Conservation (phyloP, 495 filamentous ascomycete species). For the Glonium stellatum region DNA sequence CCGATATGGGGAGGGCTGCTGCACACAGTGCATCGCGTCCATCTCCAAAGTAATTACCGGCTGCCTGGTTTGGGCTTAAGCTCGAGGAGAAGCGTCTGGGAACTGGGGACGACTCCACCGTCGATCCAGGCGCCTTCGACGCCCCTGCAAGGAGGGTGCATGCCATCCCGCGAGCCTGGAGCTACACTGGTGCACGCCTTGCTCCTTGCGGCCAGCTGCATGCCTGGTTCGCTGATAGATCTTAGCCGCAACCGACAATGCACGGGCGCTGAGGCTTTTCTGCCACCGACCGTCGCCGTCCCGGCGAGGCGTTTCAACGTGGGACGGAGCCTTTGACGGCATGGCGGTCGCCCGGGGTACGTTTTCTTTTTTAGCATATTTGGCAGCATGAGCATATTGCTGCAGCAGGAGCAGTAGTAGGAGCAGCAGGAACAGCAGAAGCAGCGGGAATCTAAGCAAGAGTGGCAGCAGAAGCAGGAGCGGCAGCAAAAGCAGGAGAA, state of each 20-base stretch:
- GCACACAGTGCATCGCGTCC: not conserved
- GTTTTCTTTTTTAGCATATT: not conserved
- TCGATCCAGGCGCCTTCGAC: slow-evolving; percentile 22
- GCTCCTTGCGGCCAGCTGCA: slow-evolving; percentile 1
- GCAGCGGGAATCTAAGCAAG: no score
- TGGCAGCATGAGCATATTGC: no score
- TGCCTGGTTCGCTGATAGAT: not conserved
- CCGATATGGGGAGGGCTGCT: slow-evolving; percentile 1
- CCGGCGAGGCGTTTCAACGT: slow-evolving; percentile 9
- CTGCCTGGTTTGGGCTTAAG: slow-evolving; percentile 26
- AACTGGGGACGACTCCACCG: slow-evolving; percentile 18
- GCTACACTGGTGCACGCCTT: not conserved
- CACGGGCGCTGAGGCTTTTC: slow-evolving; percentile 4
- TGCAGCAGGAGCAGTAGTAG: no score
- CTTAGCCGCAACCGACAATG: slow-evolving; percentile 18
- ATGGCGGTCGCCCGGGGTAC: not conserved
- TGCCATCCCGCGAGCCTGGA: slow-evolving; percentile 13
- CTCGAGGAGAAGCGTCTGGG: slow-evolving; percentile 18
- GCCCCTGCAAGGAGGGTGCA: slow-evolving; percentile 11
- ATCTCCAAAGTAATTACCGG: slow-evolving; percentile 19
- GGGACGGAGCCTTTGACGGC: not conserved
- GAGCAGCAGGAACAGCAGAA: no score
- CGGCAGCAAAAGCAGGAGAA: no score
- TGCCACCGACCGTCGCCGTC: slow-evolving; percentile 1
- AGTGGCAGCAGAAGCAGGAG: no score